Base-by-base conservation (phyloP, 1,139 yeast species). In the Pichia sp. region DNA sequence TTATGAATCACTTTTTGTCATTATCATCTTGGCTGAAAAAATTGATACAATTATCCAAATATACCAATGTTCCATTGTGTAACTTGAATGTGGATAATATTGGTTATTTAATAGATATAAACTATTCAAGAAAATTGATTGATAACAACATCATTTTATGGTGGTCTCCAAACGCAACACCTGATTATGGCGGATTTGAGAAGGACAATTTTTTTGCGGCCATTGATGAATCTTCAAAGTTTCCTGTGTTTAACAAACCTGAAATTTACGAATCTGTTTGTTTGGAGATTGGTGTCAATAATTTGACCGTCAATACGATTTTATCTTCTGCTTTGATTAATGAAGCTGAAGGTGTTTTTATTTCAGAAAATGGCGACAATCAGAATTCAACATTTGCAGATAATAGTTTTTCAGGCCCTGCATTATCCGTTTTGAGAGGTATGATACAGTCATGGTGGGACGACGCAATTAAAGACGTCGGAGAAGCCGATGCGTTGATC, bases 381-480 rank as follows among this genome's bases (percentile, higher is more conserved):
- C 77, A 77, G 5, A 67, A 73, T 4, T 70, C 77, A 27, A 76
- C 73, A 39, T 78, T 78, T 56, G 83, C 88, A 4, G 82, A 79
- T 54, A 88, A 83, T 61, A 77, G 95, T 0, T 88, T 90, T 56
- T 81, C 90, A n/a, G 72, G 80, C 0, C 79, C 86, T 1, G 86
- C 96, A 1, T 68, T 92, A 49, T 63, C 72, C 16, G 82, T 84
- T 1, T 71, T 94, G 49, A 76, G 95, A 58, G 64, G 73, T 4
- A 69, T 92, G 76, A 84, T 94, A 7, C 86, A 83, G 55, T 80
- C 74, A 38, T 87, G 97, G 96, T 92, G 97, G 97, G 95, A 87
- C 58, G 85, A 81, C 58, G 97, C 97, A 0, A 66, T 85, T 46
- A 69, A 71, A 33, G 79, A 79, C 49, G 75, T 84, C 53, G 57